Evolutionary conservation across 129 eudicot species (phyloP), one percentile per base, ranked within the genome.

Genomic region (Arctium minus): DNA sequence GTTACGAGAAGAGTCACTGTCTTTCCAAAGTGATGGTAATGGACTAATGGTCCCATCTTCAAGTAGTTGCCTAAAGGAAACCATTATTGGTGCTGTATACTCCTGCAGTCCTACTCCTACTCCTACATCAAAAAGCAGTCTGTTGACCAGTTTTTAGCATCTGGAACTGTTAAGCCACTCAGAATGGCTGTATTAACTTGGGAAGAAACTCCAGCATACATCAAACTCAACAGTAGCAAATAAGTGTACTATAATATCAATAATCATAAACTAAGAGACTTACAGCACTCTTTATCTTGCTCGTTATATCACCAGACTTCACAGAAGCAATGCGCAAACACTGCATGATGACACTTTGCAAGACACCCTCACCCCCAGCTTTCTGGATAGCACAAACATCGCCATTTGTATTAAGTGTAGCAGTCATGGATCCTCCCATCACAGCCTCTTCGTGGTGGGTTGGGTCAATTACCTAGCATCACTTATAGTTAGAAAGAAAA

Each of bases 371-470:
- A 78, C 98, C 99, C 67, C 99, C 99, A 69, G 95, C 94, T 86
- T 96, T 96, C 75, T 96, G 99, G 81, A 96, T 90, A 79, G 99
- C 97, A 90, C 99, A 96, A 74, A 96, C 86, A 74, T 96, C 99
- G 64, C 98, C 98, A 84, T 89, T 96, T 76, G 97, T 79, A 72
- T 96, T 96, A 30, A 96, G 85, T 31, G 97, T 96, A 75, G 90
- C 91, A 8, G 99, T 90, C 95, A 96, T 85, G 84, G 92, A 93
- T 73, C 99, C 97, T 36, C 97, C 94, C 97, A 90, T 93, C 46
- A 96, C 89, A 79, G 91, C 92, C 86, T 96, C 98, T 88, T 96
- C 99, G 73, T 80, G 80, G 86, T 91, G 96, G 32, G 98, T 87
- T 8, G 99, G 99, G 80, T 96, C 98, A 81, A 96, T 86, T 44